Evolutionary conservation across 352 stramenopile species (phyloP), one percentile per base, ranked within the genome.

Genomic region (Globisporangium emineosum): DNA sequence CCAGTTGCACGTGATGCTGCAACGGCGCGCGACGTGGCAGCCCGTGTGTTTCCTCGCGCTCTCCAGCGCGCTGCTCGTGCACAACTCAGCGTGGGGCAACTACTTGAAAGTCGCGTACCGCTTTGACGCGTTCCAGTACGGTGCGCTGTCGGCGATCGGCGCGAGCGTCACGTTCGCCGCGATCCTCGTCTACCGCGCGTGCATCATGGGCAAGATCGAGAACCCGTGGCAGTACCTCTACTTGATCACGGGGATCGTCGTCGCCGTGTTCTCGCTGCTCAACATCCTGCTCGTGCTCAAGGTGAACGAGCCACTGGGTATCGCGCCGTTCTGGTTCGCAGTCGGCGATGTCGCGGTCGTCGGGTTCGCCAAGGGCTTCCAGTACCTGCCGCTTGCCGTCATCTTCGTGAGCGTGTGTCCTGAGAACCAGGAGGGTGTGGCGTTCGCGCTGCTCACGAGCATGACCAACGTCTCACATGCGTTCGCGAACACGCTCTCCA

Each of bases 81-180:
- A 91, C 40, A 92, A 94, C 70, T 75, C 86, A 9, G 72, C 86
- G 8, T 94, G 86, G 86, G 83, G 86, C 19, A 94, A 94, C 66
- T 94, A 83, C 54, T 70, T 94, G 17, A 86, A 81, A 23, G 83
- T 88, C 43, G 79, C 78, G 17, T 94, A 79, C 60, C 40, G 69
- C 47, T 94, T 93, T 50, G 70, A 86, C 53, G 81, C 83, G 15
- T 94, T 94, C 66, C 63, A 92, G 75, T 91, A 94, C 55, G 86
- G 83, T 8, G 80, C 83, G 1, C 70, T 94, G 57, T 77, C 78
- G 29, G 86, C 79, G 1, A 79, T 92, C 13, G 82, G 79, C 27
- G 81, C 86, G 21, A 86, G 62, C 19, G 83, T 94, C 32, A 91
- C 82, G 2, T 90, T 94, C 37, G 27, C 64, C 3, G 69, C 81